Evolutionary conservation across 345 rosid species (phyloP), one percentile per base, ranked within the genome.

Genomic region (Orychophragmus violaceus): DNA sequence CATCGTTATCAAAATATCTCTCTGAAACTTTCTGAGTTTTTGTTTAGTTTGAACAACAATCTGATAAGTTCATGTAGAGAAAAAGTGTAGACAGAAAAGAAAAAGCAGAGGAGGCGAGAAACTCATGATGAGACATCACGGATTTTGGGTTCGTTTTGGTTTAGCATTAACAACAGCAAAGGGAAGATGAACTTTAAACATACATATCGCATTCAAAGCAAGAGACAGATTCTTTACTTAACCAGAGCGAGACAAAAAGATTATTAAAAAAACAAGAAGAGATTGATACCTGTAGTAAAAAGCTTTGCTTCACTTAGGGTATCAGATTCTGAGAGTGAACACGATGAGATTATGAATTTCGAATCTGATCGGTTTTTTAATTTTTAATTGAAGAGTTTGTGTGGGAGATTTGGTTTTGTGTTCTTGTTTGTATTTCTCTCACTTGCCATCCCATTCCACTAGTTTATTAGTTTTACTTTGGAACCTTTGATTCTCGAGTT

Each of bases 171-270:
- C 66, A 69, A 11, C 59, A 69, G 6, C 5, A 28, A 14, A 36
- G 12, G 4, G 13, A 52, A 39, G 42, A 67, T 33, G 5, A 46
- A 23, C 41, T 46, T 46, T 27, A 5, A 42, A 53, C 29, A 44
- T 45, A 17, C 30, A 37, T 21, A 42, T 37, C 11, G 49, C 44
- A 67, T 60, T 74, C 22, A 35, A 74, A 52, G 77, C 64, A 74
- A 74, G 73, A 67, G 58, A 74, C 59, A 60, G 45, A 74, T 74
- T 74, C 68, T 53, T 74, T 74, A 60, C 73, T 74, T 74, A 27
- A 67, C 50, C 51, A 50, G 18, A 49, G 32, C 3, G 0, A 17
- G 44, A 72, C 44, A 30, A 17, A 53, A 10, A 0, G n/a, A n/a
- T n/a, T n/a, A n/a, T n/a, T n/a, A 36, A 28, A 52, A 22, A 23